phyloP scores from a whole-genome alignment of 805 yeast species.

The Ogataea philodendri region DNA sequence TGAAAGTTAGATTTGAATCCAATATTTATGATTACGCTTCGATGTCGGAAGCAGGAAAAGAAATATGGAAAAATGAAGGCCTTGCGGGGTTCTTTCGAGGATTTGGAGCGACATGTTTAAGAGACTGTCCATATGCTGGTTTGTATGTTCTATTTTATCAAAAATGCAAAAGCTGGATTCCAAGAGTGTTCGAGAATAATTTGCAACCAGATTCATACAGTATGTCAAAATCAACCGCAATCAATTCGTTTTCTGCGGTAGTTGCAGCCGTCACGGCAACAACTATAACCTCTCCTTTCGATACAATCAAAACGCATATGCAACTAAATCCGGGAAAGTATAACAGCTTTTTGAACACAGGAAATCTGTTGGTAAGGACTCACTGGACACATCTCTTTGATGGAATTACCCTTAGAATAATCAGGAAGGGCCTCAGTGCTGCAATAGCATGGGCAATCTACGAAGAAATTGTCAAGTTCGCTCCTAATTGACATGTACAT shows the following conservation, averaged over 20 bases:
- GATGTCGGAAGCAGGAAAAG: conserved; percentile 54
- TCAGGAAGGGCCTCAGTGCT: conserved; percentile 85
- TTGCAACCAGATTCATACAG: conserved; percentile 11
- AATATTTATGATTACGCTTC: conserved; percentile 68
- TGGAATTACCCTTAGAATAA: conserved; percentile 77
- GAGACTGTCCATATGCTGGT: conserved; percentile 98
- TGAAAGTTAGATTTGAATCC: conserved; percentile 88
- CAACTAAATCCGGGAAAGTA: conserved; percentile 62
- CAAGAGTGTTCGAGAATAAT: conserved; percentile 32
- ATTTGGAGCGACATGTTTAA: conserved; percentile 75
- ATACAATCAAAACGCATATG: conserved; percentile 87
- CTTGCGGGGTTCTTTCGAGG: conserved; percentile 79
- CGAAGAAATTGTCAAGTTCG: conserved; percentile 70
- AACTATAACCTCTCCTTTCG: conserved; percentile 89
- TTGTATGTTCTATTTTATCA: conserved; percentile 85
- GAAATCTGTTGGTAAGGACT: conserved; percentile 41
- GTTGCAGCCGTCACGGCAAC: conserved; percentile 79
- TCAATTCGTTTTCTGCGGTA: conserved; percentile 77
- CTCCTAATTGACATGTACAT: conserved; percentile 3
- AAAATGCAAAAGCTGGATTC: conserved; percentile 57
- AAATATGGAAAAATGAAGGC: conserved; percentile 54
- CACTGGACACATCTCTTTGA: conserved; percentile 63
- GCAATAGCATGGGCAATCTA: conserved; percentile 97
- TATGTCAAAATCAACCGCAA: conserved; percentile 40
- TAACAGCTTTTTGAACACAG: conserved; percentile 41